These are phyloP conservation scores for Harringtonia aguacate DNA, from an alignment of 2,329 filamentous ascomycete species.

Conservation along the genomic window DNA sequence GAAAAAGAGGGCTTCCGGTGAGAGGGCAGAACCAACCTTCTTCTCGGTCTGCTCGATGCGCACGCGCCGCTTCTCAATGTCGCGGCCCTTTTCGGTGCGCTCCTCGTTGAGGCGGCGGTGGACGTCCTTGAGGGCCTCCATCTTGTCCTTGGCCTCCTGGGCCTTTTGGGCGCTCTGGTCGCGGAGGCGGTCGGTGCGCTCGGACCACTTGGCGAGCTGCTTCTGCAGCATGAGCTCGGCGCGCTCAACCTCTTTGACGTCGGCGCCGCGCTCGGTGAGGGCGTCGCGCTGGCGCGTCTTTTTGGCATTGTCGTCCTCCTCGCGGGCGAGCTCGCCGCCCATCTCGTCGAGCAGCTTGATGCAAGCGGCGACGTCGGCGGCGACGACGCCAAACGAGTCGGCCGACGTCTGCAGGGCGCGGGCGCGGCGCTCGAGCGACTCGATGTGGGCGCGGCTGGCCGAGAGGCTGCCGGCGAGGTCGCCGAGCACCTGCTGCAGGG, in stretches of 20 bases:
- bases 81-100: constrained; percentile 72
- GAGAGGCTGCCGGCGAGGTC: constrained; percentile 72
- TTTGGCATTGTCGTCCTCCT: constrained; percentile 79
- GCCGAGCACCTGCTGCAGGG: constrained; percentile 69
- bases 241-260: constrained; percentile 82
- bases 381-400: constrained; percentile 78
- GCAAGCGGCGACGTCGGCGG: constrained; percentile 75
- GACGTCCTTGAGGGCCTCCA: constrained; percentile 76
- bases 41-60: constrained; percentile 97
- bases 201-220: constrained; percentile 76
- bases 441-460: constrained; percentile 74
- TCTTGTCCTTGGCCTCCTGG: constrained; percentile 68
- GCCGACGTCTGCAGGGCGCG: constrained; percentile 83
- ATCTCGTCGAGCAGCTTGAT: constrained; percentile 87
- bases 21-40: constrained; percentile 55
- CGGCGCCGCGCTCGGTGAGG: constrained; percentile 77
- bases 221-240: constrained; percentile 74
- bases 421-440: constrained; percentile 76
- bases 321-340: constrained; percentile 69
- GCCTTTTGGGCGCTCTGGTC: constrained; percentile 75
- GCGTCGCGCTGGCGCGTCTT: constrained; percentile 78
- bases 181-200: constrained; percentile 74
- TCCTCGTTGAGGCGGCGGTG: constrained; percentile 79
- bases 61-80: constrained; percentile 87
- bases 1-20: background rate